Base-by-base conservation (phyloP, 208 protist species). In the Leishmania braziliensis region DNA sequence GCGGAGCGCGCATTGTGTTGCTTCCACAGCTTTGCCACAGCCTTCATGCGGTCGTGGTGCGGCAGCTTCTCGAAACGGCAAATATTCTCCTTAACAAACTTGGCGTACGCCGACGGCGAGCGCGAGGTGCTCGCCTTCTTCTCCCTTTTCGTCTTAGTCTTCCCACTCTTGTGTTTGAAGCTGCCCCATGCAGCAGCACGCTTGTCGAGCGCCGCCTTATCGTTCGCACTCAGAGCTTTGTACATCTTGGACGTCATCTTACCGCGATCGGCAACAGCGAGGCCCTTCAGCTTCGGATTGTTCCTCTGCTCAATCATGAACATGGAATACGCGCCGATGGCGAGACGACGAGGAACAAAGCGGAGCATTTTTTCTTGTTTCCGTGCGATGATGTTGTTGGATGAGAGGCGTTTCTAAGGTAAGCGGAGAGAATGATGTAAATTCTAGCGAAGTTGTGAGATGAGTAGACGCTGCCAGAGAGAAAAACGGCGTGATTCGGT, bases 281-380 rank as follows among this genome's bases (percentile, higher is more conserved):
- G 91, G 53, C 92, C 92, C 54, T 90, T 88, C 53, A 97, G 89
- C 83, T 91, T 93, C 65, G 89, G 87, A 84, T 97, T 92, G 82
- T 92, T 92, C 81, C 95, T 95, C 81, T 97, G 92, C 83, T 97
- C 93, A 39, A 90, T 90, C 93, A 97, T 95, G 82, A 97, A 97
- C 78, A 97, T 79, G 16, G 80, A 83, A 73, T 97, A 97, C 48
- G 92, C 86, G 46, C 93, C 88, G 76, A 97, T 89, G 81, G 89
- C 93, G 56, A 97, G 88, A 80, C 90, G 87, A 23, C 85, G 87
- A 62, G 86, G 77, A 74, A 83, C 84, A 65, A 95, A 88, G 68
- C 91, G 91, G 62, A 95, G 81, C 93, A 97, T 97, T 65, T 75
- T 72, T 56, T 73, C 1, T 46, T 78, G 63, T 2, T 26, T 43